Evolutionary conservation across 2,329 filamentous ascomycete genomes (phyloP), one percentile per base, ranked within the genome.

Genomic region (Colletotrichum sp.): DNA sequence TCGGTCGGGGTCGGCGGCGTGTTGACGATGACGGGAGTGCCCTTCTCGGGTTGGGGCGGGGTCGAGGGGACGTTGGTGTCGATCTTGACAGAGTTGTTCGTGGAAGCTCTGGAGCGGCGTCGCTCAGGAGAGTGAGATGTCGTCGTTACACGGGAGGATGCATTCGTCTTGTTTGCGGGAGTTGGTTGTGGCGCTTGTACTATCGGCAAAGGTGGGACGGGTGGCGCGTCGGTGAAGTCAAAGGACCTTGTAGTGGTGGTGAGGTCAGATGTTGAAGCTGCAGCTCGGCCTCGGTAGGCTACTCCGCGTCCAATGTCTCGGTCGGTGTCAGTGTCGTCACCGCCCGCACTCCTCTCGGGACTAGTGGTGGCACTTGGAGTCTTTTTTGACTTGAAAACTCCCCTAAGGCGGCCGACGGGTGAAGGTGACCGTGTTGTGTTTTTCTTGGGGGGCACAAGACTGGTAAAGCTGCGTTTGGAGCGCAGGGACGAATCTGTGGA

Each of bases 331-430:
- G 70, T 77, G 74, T 77, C 76, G 76, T 77, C 76, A 77, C 73
- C 70, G 66, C 36, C 71, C 63, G 64, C 58, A 43, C 66, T 75
- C 79, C 70, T 79, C 71, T 85, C 84, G 36, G 83, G 84, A 38
- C 81, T 84, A 36, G 86, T 87, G 78, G 87, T 90, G 74, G 86
- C 85, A 77, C 85, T 87, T 30, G 69, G 67, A 77, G 80, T 85
- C 81, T 88, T 92, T 80, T 90, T 92, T 60, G 88, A 86, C 74
- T 86, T 90, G 80, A 97, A 95, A 15, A 93, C 94, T 81, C 93
- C 92, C 82, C 91, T 94, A 77, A 96, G 87, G 81, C 93, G 94
- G 80, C 92, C 91, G 67, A 90, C 92, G 13, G 94, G 94, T 12
- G 95, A 96, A 24, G 91, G 88, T 28, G 92, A 92, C 75, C 94